Evolutionary conservation across 192 early-diverging fungal genomes (phyloP).

Genomic region (Lunasporangiospora selenospora): DNA sequence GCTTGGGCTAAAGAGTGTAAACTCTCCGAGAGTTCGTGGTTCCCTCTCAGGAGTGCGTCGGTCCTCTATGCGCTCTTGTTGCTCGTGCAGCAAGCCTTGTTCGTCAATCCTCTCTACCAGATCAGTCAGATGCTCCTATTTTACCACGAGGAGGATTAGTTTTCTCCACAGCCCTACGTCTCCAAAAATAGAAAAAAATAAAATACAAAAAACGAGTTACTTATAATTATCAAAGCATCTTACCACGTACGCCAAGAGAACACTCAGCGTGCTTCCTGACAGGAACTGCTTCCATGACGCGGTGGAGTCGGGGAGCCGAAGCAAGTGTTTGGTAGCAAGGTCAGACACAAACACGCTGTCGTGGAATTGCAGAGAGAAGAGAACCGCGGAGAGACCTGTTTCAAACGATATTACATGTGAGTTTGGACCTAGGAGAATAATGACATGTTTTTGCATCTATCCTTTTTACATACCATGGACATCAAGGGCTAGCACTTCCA

Average conservation of each 20-base stretch:
- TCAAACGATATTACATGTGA: neutral
- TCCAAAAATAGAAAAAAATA: too few species aligned
- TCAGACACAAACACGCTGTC: constrained; percentile 18
- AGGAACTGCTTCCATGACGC: constrained; percentile 19
- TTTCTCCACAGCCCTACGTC: too few species aligned
- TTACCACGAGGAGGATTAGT: neutral
- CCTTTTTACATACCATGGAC: constrained; percentile 12
- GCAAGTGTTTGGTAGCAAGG: constrained; percentile 24
- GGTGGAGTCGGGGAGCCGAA: constrained; percentile 18
- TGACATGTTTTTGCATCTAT: neutral
- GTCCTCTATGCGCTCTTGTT: constrained; percentile 2
- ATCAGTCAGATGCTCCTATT: constrained; percentile 11
- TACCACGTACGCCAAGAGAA: constrained; percentile 20
- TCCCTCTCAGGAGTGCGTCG: constrained; percentile 14
- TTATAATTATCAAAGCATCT: too few species aligned
- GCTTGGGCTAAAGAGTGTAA: constrained; percentile 10
- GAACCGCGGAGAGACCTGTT: constrained; percentile 21
- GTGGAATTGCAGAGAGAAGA: constrained; percentile 14
- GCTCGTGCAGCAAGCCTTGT: constrained; percentile 9
- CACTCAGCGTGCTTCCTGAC: constrained; percentile 8
- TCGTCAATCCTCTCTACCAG: constrained; percentile 12
- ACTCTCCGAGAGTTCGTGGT: constrained; percentile 5
- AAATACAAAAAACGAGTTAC: neutral
- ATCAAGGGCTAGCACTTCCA: constrained; percentile 12
- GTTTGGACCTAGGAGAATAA: constrained; percentile 5